Conservation (phyloP, 306 rosid genomes). For the Coriaria nepalensis region DNA sequence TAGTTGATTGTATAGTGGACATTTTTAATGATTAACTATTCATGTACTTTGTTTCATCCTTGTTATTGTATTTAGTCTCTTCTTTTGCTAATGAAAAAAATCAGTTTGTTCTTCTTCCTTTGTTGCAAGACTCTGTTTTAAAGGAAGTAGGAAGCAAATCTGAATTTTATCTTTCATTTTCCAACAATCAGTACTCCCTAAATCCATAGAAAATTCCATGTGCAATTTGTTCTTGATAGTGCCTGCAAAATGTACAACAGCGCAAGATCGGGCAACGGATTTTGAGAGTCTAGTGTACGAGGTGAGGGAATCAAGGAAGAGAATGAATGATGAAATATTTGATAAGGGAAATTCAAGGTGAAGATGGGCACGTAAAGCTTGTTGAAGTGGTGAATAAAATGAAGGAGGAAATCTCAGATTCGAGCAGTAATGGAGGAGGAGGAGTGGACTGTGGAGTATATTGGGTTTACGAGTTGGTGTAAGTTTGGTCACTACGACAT, state of each 20-base stretch:
- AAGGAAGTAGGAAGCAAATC: too few relatives aligned
- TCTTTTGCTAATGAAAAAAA: too few relatives aligned
- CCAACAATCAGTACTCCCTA: too few relatives aligned
- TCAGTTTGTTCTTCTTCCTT: too few relatives aligned
- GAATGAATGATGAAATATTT: conserved; percentile 2
- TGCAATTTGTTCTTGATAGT: conserved; percentile 6
- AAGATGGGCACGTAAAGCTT: background rate
- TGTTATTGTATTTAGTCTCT: too few relatives aligned
- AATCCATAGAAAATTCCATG: background rate
- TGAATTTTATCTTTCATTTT: too few relatives aligned
- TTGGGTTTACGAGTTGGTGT: conserved; percentile 9
- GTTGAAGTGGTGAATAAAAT: background rate
- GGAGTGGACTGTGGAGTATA: conserved; percentile 8
- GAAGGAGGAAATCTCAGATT: background rate
- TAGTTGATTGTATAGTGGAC: too few relatives aligned
- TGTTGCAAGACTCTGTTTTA: too few relatives aligned
- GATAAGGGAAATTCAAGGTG: background rate
- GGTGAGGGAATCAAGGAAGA: conserved; percentile 1
- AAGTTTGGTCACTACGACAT: conserved; percentile 5
- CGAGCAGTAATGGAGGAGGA: background rate
- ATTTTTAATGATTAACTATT: too few relatives aligned
- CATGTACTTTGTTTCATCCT: too few relatives aligned
- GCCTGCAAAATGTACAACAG: background rate
- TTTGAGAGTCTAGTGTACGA: background rate
- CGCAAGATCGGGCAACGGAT: background rate